phyloP scores from a whole-genome alignment of 768 basidiomycete genomes.

The Suillus sp. region DNA sequence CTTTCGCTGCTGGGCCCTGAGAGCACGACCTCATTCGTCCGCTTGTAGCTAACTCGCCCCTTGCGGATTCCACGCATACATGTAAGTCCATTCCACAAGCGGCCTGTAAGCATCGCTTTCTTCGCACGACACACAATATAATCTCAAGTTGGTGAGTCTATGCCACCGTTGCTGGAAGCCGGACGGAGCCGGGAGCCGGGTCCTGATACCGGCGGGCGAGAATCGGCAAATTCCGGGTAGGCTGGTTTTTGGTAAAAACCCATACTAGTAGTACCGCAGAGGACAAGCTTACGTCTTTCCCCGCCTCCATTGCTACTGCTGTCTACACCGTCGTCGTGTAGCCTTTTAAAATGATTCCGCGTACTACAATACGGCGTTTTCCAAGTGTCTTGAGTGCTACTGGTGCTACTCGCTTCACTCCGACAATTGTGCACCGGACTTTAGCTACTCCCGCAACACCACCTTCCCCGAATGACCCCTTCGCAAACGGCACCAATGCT shows the following conservation, averaged over 20 bases:
- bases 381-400: conserved; percentile 30
- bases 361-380: conserved; percentile 40
- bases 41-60: too few species aligned
- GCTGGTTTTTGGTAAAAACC: not conserved
- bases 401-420: conserved; percentile 21
- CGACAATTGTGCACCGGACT: conserved; percentile 29
- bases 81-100: too few species aligned
- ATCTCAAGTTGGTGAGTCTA: too few species aligned
- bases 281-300: conserved; percentile 4
- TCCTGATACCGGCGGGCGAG: not conserved
- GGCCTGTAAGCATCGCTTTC: too few species aligned
- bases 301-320: not conserved
- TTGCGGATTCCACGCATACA: too few species aligned
- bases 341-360: conserved; percentile 35
- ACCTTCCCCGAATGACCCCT: conserved; percentile 79
- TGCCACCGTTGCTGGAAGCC: not conserved
- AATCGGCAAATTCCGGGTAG: conserved; percentile 6
- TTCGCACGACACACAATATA: too few species aligned
- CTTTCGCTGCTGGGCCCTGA: too few species aligned
- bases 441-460: conserved; percentile 52
- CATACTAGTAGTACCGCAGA: not conserved
- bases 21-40: too few species aligned
- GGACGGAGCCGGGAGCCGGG: not conserved
- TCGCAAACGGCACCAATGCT: conserved; percentile 92
- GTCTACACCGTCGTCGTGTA: not conserved